Evolutionary conservation across 2,329 filamentous ascomycete species (phyloP), one percentile per base, ranked within the genome.

Genomic region (Pestalotiopsis sp.): DNA sequence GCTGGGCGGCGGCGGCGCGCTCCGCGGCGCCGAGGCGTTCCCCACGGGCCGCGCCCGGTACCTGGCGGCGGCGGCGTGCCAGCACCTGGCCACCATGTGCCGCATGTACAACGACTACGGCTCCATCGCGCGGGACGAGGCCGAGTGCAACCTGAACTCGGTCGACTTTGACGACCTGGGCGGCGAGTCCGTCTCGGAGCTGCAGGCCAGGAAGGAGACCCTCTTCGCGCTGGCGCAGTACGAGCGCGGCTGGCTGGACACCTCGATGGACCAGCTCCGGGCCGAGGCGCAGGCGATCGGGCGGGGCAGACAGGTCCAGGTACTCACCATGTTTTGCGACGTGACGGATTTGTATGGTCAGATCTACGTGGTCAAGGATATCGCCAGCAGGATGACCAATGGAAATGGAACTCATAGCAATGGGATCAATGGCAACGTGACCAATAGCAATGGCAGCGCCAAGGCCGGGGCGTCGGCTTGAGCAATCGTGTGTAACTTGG

Each of bases 31-130:
- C 27, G 49, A 17, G 20, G 9, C 49, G 49, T 56, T 56, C 66
- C 71, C 45, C 66, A 66, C 60, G 25, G 68, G 41, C 66, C 67
- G 70, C 20, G 70, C 71, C 3, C 63, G 67, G 13, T 69, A 69
- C 45, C 62, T 71, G 14, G 27, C 27, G 27, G 27, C 27, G 27
- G 27, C 27, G 27, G 27, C 27, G 27, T 69, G 67, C 36, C 67
- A 70, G 13, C 71, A 72, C 27, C 60, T 62, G n/a, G 13, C 60
- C 27, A 25, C 60, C 13, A 14, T 62, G 12, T 62, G 27, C 60
- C 60, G 60, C 38, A 39, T 62, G 13, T 39, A 62, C n/a, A 62
- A 62, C 27, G 60, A 62, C 57, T 56, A 9, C 11, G 56, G 56
- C 4, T 49, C 56, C 11, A 59, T 59, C 25, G 23, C 9, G 14